Evolutionary conservation across 306 rosid genomes (phyloP).

Genomic region (Rubus idaeus): DNA sequence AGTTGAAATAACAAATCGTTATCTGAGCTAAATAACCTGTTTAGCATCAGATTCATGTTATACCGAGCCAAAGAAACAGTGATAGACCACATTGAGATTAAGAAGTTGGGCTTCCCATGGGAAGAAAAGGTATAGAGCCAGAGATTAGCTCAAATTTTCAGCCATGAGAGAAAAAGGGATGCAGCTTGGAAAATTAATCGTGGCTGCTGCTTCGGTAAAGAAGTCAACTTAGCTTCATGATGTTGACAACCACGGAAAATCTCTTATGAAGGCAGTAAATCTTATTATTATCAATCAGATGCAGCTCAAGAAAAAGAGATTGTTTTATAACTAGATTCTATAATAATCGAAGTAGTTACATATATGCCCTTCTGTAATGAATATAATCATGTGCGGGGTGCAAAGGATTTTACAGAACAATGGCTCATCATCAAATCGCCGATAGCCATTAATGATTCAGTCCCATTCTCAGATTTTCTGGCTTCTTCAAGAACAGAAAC

Average conservation of each 20-base stretch:
- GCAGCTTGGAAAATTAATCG: not conserved
- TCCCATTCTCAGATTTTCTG: not conserved
- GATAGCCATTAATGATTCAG: not conserved
- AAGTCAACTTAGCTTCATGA: not conserved
- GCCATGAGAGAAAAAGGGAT: not conserved
- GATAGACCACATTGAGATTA: not conserved
- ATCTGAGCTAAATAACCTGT: not conserved
- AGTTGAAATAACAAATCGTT: not conserved
- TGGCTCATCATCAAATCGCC: not conserved
- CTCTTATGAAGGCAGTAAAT: not conserved
- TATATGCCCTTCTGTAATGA: not conserved
- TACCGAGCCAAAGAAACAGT: not conserved
- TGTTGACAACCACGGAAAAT: not conserved
- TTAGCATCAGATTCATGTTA: not conserved
- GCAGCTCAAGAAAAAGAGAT: not conserved
- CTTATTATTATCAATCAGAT: constrained; percentile 2
- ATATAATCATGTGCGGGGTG: not conserved
- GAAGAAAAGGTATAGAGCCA: not conserved
- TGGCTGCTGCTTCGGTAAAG: not conserved
- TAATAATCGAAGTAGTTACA: not conserved
- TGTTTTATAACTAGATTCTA: not conserved
- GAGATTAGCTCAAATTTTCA: not conserved
- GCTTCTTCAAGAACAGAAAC: not conserved
- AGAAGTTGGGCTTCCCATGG: not conserved
- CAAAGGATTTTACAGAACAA: not conserved